Conservation (phyloP, 2,329 filamentous ascomycete genomes). For the Aureobasidium sp. region DNA sequence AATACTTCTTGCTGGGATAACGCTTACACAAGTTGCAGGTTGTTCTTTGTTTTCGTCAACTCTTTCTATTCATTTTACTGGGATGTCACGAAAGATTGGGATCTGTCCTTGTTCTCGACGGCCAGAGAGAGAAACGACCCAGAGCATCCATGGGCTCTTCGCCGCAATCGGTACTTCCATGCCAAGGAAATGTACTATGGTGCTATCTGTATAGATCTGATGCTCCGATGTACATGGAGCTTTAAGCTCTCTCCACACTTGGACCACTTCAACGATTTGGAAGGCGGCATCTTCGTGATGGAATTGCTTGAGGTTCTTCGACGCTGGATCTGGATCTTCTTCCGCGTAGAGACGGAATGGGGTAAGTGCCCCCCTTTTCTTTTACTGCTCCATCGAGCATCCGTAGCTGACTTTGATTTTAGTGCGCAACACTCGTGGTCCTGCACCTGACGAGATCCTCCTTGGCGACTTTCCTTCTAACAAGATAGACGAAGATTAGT, state of each 20-base stretch:
- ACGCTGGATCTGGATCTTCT: constrained; percentile 95
- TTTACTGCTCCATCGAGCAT: neutral
- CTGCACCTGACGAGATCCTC: constrained; percentile 61
- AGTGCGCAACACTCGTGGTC: constrained; percentile 51
- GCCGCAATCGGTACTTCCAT: constrained; percentile 66
- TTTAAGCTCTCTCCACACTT: constrained; percentile 78
- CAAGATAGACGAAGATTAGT: constrained; percentile 56
- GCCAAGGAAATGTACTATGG: constrained; percentile 71
- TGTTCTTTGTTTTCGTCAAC: constrained; percentile 70
- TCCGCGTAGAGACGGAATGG: constrained; percentile 92
- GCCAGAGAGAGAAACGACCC: constrained; percentile 51
- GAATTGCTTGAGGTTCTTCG: constrained; percentile 81
- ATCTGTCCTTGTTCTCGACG: constrained; percentile 69
- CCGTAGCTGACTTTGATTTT: constrained; percentile 17
- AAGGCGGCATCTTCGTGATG: constrained; percentile 81
- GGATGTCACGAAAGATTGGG: constrained; percentile 97
- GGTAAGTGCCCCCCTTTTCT: constrained; percentile 12
- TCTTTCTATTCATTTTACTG: constrained; percentile 97
- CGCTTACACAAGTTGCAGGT: constrained; percentile 44
- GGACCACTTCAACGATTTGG: constrained; percentile 77
- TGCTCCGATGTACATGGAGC: constrained; percentile 84
- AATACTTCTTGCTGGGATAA: neutral
- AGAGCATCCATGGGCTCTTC: constrained; percentile 69
- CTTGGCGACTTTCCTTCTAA: constrained; percentile 60
- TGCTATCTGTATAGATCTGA: constrained; percentile 69